Evolutionary conservation across 345 rosid species (phyloP), one percentile per base, ranked within the genome.

Genomic region (Melaleuca alternifolia): DNA sequence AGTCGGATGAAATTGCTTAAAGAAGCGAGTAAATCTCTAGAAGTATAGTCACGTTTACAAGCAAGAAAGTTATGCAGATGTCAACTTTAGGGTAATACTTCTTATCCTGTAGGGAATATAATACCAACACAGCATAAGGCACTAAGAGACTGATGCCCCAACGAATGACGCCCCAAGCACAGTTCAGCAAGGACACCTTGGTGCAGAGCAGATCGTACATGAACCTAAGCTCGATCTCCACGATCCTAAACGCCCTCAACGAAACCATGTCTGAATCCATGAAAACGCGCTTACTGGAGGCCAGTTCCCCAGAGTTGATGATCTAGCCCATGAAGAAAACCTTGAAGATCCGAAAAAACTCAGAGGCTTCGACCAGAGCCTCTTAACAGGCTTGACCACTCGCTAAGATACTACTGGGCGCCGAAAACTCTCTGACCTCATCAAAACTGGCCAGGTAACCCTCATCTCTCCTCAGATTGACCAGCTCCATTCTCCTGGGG

Each of bases 121-220:
- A 16, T 9, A 88, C 41, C 24, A 89, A 14, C 15, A 88, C 86
- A 5, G 57, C 51, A 41, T 75, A 26, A 26, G 84, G 71, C 18
- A 23, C 53, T 2, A 37, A 12, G 15, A 88, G 79, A 52, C 81
- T 86, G 85, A 90, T 56, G 59, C 48, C 7, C 11, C 94, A 90
- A 61, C 89, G 86, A 83, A 14, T 21, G 41, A 44, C 51, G 52
- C 92, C 91, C 11, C 5, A 44, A 33, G 7, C 0, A 46, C 83
- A 11, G 46, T 82, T 85, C 6, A 89, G 82, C 50, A 93, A 33
- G 2, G 75, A 79, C 9, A 87, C 91, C 88, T 93, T 94, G 85
- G 95, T 94, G 88, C 86, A 90, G 20, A 92, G 85, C 85, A 84
- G 37, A 54, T 92, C 94, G 44, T 91, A 94, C 54, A 92, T 82